Evolutionary conservation across 306 rosid species (phyloP).

Genomic region (Amphicarpaea edgeworthii): DNA sequence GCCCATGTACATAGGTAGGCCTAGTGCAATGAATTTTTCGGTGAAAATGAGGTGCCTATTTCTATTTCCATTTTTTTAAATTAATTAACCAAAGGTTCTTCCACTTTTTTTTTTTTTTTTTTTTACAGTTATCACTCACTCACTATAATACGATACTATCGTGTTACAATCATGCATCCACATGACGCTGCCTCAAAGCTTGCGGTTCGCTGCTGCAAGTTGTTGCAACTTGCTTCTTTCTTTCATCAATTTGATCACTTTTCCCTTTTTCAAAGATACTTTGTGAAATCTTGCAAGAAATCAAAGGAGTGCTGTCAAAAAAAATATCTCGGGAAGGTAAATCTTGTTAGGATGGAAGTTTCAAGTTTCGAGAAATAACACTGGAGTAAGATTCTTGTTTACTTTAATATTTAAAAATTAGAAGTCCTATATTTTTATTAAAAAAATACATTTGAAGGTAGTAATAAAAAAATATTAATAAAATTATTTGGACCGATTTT

Average conservation of each 20-base stretch:
- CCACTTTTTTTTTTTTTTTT: neutral
- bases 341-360: neutral
- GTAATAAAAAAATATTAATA: too few species aligned
- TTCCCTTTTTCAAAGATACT: neutral
- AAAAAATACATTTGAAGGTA: too few species aligned
- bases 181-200: slow-evolving; percentile 19
- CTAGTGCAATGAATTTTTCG: slow-evolving; percentile 40
- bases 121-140: neutral
- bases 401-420: too few species aligned
- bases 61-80: neutral
- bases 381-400: neutral
- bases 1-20: neutral
- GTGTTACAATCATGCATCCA: slow-evolving; percentile 25
- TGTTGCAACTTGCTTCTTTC: slow-evolving; percentile 44
- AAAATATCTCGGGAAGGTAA: slow-evolving; percentile 20
- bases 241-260: neutral
- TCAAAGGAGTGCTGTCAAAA: neutral
- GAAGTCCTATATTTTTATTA: neutral
- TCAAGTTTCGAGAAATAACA: neutral
- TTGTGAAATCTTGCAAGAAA: neutral
- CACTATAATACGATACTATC: slow-evolving; percentile 8
- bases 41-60: slow-evolving; percentile 23
- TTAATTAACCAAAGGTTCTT: neutral
- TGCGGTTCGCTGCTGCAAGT: slow-evolving; percentile 14
- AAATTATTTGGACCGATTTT: too few species aligned